Evolutionary conservation across 78 protist genomes (phyloP).

Genomic region (Acrasis kona): DNA sequence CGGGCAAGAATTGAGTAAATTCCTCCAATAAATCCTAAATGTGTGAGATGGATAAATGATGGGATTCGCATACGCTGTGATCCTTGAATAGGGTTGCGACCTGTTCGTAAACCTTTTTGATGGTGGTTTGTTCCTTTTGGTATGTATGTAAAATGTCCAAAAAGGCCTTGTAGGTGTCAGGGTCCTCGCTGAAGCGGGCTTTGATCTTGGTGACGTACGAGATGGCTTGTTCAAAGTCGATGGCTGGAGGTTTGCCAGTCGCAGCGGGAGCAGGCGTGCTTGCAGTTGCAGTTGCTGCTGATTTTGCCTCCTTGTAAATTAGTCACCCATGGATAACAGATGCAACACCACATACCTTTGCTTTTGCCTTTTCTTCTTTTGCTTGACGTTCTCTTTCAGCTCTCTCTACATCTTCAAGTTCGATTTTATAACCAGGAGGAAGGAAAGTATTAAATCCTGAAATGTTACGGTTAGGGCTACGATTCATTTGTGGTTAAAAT

Average conservation of each 20-base stretch:
- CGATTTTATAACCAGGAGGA: not conserved
- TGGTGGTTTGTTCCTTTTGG: slow-evolving; percentile 62
- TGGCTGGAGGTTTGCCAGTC: not conserved
- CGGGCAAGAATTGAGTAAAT: slow-evolving; percentile 88
- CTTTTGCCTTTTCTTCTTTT: too few relatives aligned
- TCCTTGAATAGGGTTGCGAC: slow-evolving; percentile 58
- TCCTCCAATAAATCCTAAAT: slow-evolving; percentile 81
- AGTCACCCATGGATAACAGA: too few relatives aligned
- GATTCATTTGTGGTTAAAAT: not conserved
- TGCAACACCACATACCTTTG: too few relatives aligned
- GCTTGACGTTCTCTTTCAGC: not conserved
- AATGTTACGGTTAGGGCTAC: too few relatives aligned
- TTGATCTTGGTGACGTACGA: not conserved
- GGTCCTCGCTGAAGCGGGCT: slow-evolving; percentile 64
- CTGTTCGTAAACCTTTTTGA: slow-evolving; percentile 64
- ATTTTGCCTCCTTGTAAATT: too few relatives aligned
- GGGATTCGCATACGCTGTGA: too few relatives aligned
- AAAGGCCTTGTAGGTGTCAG: slow-evolving; percentile 72
- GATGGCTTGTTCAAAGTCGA: not conserved
- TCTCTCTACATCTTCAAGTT: not conserved
- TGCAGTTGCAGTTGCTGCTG: too few relatives aligned
- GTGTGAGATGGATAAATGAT: too few relatives aligned
- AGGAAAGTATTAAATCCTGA: not conserved
- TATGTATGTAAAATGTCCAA: slow-evolving; percentile 82
- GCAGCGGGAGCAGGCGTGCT: too few relatives aligned